A percentile compares a stretch with the other conserved stretches of the same genome.
Evolutionary conservation across 352 stramenopile genomes (phyloP).

Genomic region (Pythium aristosporum): DNA sequence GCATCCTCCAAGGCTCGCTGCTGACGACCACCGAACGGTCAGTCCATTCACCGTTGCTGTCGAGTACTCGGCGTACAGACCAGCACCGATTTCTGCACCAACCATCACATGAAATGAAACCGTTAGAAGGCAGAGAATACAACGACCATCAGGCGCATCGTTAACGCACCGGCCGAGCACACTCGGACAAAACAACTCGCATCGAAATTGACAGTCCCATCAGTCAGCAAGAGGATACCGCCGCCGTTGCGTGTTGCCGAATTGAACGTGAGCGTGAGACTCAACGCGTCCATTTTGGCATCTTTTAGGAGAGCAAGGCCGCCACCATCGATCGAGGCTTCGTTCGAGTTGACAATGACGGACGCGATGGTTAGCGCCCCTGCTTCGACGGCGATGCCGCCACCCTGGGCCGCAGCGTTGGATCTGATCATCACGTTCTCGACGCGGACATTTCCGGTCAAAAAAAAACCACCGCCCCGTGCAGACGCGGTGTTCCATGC

Average conservation of each 20-base stretch:
- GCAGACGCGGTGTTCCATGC: slow-evolving; percentile 1
- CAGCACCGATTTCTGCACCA: slow-evolving; percentile 12
- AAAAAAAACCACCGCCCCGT: slow-evolving; percentile 21
- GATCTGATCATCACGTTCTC: slow-evolving; percentile 7
- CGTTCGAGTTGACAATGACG: slow-evolving; percentile 32
- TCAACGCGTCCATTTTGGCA: slow-evolving; percentile 20
- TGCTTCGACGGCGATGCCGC: slow-evolving; percentile 30
- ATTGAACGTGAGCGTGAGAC: slow-evolving; percentile 30
- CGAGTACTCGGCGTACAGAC: slow-evolving; percentile 25
- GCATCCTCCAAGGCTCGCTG: slow-evolving; percentile 15
- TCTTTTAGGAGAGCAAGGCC: slow-evolving; percentile 41
- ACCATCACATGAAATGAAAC: background rate
- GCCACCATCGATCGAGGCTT: slow-evolving; percentile 36
- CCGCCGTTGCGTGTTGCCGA: slow-evolving; percentile 37
- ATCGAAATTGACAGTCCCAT: slow-evolving; percentile 37
- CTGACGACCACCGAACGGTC: background rate
- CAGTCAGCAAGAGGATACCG: slow-evolving; percentile 40
- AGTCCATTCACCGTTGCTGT: slow-evolving; percentile 14
- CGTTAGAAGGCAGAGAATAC: background rate
- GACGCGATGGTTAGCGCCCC: slow-evolving; percentile 20
- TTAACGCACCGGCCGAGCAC: slow-evolving; percentile 37
- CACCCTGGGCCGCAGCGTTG: slow-evolving; percentile 38
- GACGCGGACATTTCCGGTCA: background rate
- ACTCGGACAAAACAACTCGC: slow-evolving; percentile 26
- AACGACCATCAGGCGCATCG: background rate